Evolutionary conservation across 2,329 filamentous ascomycete genomes (phyloP), one percentile per base, ranked within the genome.

Genomic region (Tolypocladium tropicale): DNA sequence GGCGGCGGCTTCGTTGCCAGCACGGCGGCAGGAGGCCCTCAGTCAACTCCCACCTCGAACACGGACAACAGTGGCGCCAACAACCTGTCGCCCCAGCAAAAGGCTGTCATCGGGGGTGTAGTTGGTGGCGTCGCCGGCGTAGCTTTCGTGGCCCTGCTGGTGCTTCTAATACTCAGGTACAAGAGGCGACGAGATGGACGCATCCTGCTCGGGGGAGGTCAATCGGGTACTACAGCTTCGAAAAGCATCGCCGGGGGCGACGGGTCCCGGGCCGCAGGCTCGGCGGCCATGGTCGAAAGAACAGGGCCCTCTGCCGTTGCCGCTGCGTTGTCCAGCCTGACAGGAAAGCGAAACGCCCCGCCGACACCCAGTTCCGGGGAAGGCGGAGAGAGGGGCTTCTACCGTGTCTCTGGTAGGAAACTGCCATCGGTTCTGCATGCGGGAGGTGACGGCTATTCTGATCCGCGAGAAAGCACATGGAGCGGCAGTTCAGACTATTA

Each of bases 381-480:
- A 14, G 53, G 51, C 2, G 76, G 73, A 32, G 82, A 86, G 64
- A 73, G 75, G 58, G 81, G 83, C 0, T 88, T 88, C 66, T 80
- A 85, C 59, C 80, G 83, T 33, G 79, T 88, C 2, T 84, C 84
- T 6, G 84, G 84, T 58, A 78, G 78, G 63, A 87, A 86, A 63
- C 67, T 88, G 56, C 80, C 81, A 4, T 83, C 84, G 2, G 83
- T 86, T 11, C 69, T 87, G 39, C 76, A 82, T 57, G 75, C 74
- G 51, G 83, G 84, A 16, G 84, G 83, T 6, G 83, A 86, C 64
- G 84, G 84, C 1, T 86, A 83, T 67, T 76, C 76, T 23, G 81
- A 82, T 57, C 76, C 73, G 10, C 68, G 70, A 6, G 67, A 68
- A 53, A 75, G 69, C 60, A 67, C 74, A 52, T 68, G 77, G 62